Percentiles rank a stretch among this genome's conserved stretches.
phyloP scores from a whole-genome alignment of 768 basidiomycete genomes.

The Termitomyces sp. region DNA sequence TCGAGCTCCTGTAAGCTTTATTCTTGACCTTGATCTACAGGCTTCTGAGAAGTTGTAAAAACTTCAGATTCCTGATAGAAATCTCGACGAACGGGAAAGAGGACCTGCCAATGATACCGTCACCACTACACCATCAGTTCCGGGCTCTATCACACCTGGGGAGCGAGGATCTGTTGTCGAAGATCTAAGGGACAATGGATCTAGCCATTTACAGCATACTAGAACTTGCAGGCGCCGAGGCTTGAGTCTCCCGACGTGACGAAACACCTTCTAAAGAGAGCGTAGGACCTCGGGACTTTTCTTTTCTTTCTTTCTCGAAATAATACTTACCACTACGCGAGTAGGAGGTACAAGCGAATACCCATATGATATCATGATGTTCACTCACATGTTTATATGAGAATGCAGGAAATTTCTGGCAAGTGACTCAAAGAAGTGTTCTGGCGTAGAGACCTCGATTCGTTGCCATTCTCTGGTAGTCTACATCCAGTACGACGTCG shows the following conservation, averaged over 20 bases:
- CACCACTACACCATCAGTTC: constrained; percentile 2
- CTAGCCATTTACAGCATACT: constrained; percentile 2
- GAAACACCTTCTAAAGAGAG: neutral
- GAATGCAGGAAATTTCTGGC: too few species aligned
- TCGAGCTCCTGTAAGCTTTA: constrained; percentile 51
- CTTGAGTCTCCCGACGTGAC: constrained; percentile 45
- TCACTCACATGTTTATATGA: too few species aligned
- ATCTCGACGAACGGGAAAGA: constrained; percentile 29
- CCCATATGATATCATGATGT: too few species aligned
- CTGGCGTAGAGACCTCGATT: too few species aligned
- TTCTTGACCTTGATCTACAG: neutral
- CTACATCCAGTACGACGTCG: too few species aligned
- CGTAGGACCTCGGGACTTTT: too few species aligned
- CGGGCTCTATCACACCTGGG: constrained; percentile 14
- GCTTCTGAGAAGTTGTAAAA: neutral
- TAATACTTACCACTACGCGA: too few species aligned
- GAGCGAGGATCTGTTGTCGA: constrained; percentile 13
- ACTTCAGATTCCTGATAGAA: constrained; percentile 36
- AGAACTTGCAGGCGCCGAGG: constrained; percentile 30
- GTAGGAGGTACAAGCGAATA: too few species aligned
- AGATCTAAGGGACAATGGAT: constrained; percentile 13
- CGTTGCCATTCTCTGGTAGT: too few species aligned
- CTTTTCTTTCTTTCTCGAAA: neutral
- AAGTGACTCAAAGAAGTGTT: too few species aligned
- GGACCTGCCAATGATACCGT: constrained; percentile 3